These are phyloP conservation scores for Synchytrium microbalum DNA, from an alignment of 371 early-diverging fungal species.

Conservation along the genomic window DNA sequence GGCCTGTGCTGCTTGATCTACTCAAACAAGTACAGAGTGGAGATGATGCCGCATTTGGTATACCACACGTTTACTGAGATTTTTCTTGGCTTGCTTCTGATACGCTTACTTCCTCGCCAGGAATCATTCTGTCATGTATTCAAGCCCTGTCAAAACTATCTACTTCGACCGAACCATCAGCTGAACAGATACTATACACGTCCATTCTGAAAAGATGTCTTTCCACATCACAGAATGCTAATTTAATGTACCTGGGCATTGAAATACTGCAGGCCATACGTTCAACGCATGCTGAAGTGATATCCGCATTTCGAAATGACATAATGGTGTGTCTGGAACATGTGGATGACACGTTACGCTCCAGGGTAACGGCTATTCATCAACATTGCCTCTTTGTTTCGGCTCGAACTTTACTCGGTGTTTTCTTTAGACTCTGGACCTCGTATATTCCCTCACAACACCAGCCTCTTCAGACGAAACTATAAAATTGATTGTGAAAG, in stretches of 20 bases:
- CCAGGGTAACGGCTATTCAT: too few species aligned
- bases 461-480: background rate
- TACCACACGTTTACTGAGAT: background rate
- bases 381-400: too few species aligned
- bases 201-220: background rate
- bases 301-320: background rate
- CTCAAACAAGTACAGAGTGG: background rate
- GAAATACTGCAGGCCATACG: background rate
- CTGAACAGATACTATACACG: background rate
- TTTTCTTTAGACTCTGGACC: background rate
- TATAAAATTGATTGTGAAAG: background rate
- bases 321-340: background rate
- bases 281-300: background rate
- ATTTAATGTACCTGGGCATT: background rate
- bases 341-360: background rate
- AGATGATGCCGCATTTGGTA: background rate
- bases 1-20: background rate
- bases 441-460: background rate
- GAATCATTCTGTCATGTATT: background rate
- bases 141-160: background rate
- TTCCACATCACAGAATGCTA: background rate
- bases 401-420: too few species aligned
- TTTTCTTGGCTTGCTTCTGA: background rate
- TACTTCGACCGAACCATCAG: background rate
- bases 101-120: background rate